These are phyloP conservation scores for Furcasterigmium furcatum DNA, from an alignment of 2,329 filamentous ascomycete species.

Conservation along the genomic window DNA sequence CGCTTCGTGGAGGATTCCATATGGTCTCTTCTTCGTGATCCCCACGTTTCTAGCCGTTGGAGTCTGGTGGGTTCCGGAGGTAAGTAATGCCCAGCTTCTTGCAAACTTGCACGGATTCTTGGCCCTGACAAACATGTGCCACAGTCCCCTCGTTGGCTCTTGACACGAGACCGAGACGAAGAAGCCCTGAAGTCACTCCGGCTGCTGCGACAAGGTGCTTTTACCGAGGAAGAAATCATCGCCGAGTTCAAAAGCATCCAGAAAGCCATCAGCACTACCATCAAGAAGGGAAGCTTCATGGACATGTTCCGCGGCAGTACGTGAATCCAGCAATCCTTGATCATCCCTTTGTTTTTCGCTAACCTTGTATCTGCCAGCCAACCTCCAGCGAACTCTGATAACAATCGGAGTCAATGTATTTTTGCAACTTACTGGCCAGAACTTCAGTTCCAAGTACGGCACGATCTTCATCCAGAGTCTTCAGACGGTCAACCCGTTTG, in stretches of 20 bases:
- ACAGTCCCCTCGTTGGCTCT: slow-evolving; percentile 20
- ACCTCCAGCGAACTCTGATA: slow-evolving; percentile 7
- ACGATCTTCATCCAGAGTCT: slow-evolving; percentile 17
- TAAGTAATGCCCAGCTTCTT: neutral
- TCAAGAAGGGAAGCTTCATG: neutral
- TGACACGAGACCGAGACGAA: slow-evolving; percentile 12
- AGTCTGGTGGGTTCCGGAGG: slow-evolving; percentile 22
- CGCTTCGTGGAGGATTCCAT: slow-evolving; percentile 26
- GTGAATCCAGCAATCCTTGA: too few species aligned
- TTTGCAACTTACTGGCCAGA: slow-evolving; percentile 16
- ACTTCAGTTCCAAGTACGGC: slow-evolving; percentile 16
- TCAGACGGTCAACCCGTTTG: slow-evolving; percentile 21
- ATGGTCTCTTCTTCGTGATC: slow-evolving; percentile 27
- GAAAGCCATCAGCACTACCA: neutral
- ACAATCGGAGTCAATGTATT: slow-evolving; percentile 8
- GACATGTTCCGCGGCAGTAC: slow-evolving; percentile 8
- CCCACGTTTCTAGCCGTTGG: slow-evolving; percentile 18
- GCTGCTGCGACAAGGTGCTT: slow-evolving; percentile 7
- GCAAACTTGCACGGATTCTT: too few species aligned
- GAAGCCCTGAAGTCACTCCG: slow-evolving; percentile 16
- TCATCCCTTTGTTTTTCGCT: neutral
- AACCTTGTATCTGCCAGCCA: neutral
- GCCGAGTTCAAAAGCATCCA: slow-evolving; percentile 5
- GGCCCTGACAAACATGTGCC: neutral
- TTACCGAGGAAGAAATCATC: slow-evolving; percentile 1